phyloP scores from a whole-genome alignment of 2,329 filamentous ascomycete species.

The Penicillium janthinellum region DNA sequence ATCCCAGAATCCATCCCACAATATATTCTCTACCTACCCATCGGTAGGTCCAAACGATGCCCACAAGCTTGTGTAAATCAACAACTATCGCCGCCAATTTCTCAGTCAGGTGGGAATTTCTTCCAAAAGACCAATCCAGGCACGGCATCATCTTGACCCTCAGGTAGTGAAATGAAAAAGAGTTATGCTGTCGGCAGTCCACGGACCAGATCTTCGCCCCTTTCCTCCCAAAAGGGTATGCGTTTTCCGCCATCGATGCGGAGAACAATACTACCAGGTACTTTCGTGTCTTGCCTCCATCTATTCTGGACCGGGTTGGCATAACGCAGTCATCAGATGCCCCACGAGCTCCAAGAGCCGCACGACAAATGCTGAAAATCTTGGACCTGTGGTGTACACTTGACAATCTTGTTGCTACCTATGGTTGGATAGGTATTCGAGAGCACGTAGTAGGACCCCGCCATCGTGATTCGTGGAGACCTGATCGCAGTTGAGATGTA shows the following conservation, averaged over 20 bases:
- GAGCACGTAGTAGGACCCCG: conserved; percentile 8
- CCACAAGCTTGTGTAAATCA: background rate
- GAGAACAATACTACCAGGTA: conserved; percentile 4
- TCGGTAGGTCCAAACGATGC: background rate
- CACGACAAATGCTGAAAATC: conserved; percentile 3
- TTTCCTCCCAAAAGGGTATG: background rate
- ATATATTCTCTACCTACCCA: background rate
- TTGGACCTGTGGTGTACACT: conserved; percentile 12
- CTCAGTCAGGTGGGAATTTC: background rate
- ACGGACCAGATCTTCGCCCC: conserved; percentile 3
- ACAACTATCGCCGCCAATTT: too few relatives aligned
- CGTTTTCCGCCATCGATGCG: conserved; percentile 8
- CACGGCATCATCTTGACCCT: background rate
- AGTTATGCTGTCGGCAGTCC: conserved; percentile 12
- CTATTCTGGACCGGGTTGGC: background rate
- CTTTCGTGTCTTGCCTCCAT: background rate
- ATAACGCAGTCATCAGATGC: conserved; percentile 6
- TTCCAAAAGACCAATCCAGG: background rate
- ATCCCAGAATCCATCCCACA: background rate
- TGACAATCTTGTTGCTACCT: conserved; percentile 1
- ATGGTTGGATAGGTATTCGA: conserved; percentile 13
- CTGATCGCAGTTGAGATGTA: conserved; percentile 2
- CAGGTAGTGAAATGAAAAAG: background rate
- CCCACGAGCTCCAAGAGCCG: conserved; percentile 1
- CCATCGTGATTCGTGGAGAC: background rate